These are phyloP conservation scores for Lachancea kluyveri DNA, from an alignment of 805 yeast species.

Conservation along the genomic window DNA sequence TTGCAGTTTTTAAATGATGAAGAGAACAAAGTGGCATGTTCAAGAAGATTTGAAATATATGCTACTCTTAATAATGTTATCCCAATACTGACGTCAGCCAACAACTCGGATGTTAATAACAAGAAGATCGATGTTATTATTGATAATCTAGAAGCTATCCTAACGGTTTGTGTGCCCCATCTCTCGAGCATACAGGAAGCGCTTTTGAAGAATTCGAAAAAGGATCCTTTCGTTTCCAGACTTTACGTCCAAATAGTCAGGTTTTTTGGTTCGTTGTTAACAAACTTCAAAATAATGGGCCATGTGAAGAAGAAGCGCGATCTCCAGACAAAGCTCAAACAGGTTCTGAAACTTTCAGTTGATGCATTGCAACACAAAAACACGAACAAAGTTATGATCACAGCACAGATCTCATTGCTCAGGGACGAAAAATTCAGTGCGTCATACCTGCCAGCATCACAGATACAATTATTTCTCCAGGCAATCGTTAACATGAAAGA, in stretches of 20 bases:
- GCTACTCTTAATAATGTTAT: slow-evolving; percentile 29
- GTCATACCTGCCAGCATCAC: slow-evolving; percentile 10
- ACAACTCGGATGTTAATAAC: slow-evolving; percentile 11
- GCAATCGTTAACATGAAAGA: slow-evolving; percentile 17
- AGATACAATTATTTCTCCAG: slow-evolving; percentile 12
- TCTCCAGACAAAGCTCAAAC: slow-evolving; percentile 12
- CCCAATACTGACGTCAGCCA: slow-evolving; percentile 9
- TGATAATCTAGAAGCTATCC: slow-evolving; percentile 12
- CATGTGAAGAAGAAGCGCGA: slow-evolving; percentile 10
- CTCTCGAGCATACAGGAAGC: slow-evolving; percentile 14
- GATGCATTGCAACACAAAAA: slow-evolving; percentile 19
- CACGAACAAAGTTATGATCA: slow-evolving; percentile 23
- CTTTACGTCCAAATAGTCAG: slow-evolving; percentile 27
- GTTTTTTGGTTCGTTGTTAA: slow-evolving; percentile 19
- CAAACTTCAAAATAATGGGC: slow-evolving; percentile 20
- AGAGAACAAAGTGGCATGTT: not conserved
- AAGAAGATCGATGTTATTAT: slow-evolving; percentile 16
- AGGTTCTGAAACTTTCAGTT: slow-evolving; percentile 12
- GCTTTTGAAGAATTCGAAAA: slow-evolving; percentile 12
- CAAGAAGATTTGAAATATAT: slow-evolving; percentile 25
- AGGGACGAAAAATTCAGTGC: slow-evolving; percentile 23
- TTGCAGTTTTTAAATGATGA: slow-evolving; percentile 12
- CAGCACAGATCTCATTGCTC: slow-evolving; percentile 21
- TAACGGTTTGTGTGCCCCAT: slow-evolving; percentile 13
- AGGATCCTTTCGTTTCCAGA: slow-evolving; percentile 26